Conservation (phyloP, 495 filamentous ascomycete genomes). For the Acidomyces sp. region DNA sequence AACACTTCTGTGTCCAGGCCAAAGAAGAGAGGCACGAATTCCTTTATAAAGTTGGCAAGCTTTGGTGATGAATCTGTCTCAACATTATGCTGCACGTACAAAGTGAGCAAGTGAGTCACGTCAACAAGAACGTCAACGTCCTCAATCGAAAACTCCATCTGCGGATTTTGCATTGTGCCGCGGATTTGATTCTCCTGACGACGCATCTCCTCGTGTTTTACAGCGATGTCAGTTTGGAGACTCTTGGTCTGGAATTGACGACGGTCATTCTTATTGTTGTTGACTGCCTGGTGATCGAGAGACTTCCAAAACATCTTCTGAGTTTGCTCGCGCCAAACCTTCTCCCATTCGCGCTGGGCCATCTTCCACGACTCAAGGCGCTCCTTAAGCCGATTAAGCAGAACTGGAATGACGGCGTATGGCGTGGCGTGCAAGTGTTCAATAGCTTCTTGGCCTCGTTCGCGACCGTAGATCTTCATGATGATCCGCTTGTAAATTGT, state of each 20-base stretch:
- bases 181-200: neutral
- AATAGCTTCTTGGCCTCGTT: slow-evolving; percentile 69
- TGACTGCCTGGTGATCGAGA: slow-evolving; percentile 82
- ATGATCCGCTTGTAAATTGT: slow-evolving; percentile 92
- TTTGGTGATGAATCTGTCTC: slow-evolving; percentile 59
- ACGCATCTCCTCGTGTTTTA: slow-evolving; percentile 67
- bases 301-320: slow-evolving; percentile 85
- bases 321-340: slow-evolving; percentile 92
- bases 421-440: slow-evolving; percentile 70
- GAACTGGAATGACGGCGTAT: slow-evolving; percentile 68
- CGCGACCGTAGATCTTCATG: slow-evolving; percentile 93
- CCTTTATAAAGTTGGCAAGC: slow-evolving; percentile 70
- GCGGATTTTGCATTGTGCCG: slow-evolving; percentile 26
- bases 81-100: slow-evolving; percentile 51
- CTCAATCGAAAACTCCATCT: slow-evolving; percentile 57
- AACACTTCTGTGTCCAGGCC: slow-evolving; percentile 65
- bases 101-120: slow-evolving; percentile 63
- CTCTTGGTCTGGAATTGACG: slow-evolving; percentile 79
- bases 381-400: slow-evolving; percentile 76
- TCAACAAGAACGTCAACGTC: slow-evolving; percentile 74
- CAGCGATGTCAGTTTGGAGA: slow-evolving; percentile 70
- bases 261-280: slow-evolving; percentile 67
- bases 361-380: slow-evolving; percentile 96
- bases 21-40: slow-evolving; percentile 82
- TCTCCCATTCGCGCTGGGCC: slow-evolving; percentile 91